Evolutionary conservation across 345 rosid genomes (phyloP), one percentile per base, ranked within the genome.

Genomic region (Odontarrhena argentea): DNA sequence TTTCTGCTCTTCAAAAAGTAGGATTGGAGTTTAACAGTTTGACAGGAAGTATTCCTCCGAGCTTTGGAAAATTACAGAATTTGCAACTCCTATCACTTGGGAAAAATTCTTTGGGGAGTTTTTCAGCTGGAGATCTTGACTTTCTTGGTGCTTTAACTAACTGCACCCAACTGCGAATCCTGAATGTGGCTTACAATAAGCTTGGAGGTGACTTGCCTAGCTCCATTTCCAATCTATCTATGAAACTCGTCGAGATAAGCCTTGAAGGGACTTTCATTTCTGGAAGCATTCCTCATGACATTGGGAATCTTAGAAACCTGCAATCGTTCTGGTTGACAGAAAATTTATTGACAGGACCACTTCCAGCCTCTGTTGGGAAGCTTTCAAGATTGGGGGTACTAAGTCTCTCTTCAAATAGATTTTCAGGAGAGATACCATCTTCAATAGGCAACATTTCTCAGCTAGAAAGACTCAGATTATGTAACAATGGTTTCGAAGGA

Each of bases 61-160:
- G 22, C 22, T 26, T 50, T 9, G 55, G 55, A 9, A 50, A 50
- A 3, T 5, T 50, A 9, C 7, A 9, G 55, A 50, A 18, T 6
- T 18, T 50, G 32, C 30, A 50, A 26, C 0, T n/a, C 25, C 55
- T 50, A 50, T n/a, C 32, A 26, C 26, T 50, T 26, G 3, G 4
- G 15, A 7, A 15, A 2, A 50, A 50, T 9, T 50, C 5, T 15
- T 26, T 50, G 3, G 55, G 55, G 10, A 50, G 32, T 18, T 14
- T 3, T 18, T 50, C 55, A n/a, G 55, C 15, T 50, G 28, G 32
- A n/a, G 55, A 50, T 50, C 55, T 50, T 15, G 55, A 50, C 22
- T 50, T 50, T 50, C 55, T 50, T 10, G 26, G 12, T 50, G 9
- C 5, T 50, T 50, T 50, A 6, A 50, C 30, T 26, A 50, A 50